Evolutionary conservation across 495 filamentous ascomycete genomes (phyloP), one percentile per base, ranked within the genome.

Genomic region (Daldinia childiae): DNA sequence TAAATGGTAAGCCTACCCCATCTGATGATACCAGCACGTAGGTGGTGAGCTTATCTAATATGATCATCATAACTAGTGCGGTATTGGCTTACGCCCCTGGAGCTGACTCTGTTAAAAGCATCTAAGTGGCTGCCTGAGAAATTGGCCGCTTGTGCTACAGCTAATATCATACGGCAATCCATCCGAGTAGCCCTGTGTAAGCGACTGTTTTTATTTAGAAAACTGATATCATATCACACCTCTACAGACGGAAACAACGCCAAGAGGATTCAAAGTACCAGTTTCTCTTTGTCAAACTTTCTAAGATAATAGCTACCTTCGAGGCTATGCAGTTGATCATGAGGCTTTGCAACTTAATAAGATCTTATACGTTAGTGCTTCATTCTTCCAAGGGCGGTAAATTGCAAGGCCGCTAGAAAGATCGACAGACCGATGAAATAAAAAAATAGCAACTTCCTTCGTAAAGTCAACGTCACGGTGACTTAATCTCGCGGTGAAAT

Each of bases 201-300:
- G 43, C 43, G 43, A 1, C 19, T 24, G n/a, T 4, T 24, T 48
- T 48, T 21, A 48, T 48, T 48, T 48, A 24, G 43, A 48, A 48
- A 48, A 48, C 19, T 48, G 43, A 48, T 48, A 24, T 48, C 43
- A 48, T 48, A 48, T 48, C 19, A 48, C 4, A 11, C 3, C 8
- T 48, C 2, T 2, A 12, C 43, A 0, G 8, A 4, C 3, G 2
- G 0, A 48, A 48, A 12, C 8, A 11, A 5, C 11, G 43, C 43
- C 9, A 48, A 48, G 43, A 48, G 43, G 43, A 48, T 48, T 48
- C 19, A 48, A 48, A 48, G 17, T 48, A 48, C 43, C 8, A 21
- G 19, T 48, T 48, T 48, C 43, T 11, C 19, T 48, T 48, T 48
- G 43, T 48, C 43, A 48, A 48, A 21, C 19, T 48, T 48, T 48